Evolutionary conservation across 352 stramenopile genomes (phyloP), one percentile per base, ranked within the genome.

Genomic region (Phytophthora ramorum): DNA sequence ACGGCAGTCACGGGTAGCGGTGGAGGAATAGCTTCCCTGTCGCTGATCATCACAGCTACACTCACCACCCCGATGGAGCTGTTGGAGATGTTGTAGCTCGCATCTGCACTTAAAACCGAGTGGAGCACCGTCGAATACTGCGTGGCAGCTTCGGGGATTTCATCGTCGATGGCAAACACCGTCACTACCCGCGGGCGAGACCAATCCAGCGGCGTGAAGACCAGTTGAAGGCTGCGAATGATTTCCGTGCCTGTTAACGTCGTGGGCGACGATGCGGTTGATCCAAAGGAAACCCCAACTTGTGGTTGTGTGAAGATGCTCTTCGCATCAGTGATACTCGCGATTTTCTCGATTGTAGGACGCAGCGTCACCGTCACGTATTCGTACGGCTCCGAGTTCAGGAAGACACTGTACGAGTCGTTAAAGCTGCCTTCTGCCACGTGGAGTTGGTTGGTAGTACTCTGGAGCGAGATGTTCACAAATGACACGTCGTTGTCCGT

Each of bases 351-450:
- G 8, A 88, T 66, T 0, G 63, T 24, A 5, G 85, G 79, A 0
- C 40, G 56, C 12, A 91, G 48, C 0, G 64, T 73, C 4, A 94
- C 20, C 1, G 67, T 69, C 22, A 92, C 85, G 40, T 89, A 72
- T 53, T 88, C 66, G 35, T 85, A 91, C 10, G 85, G 85, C 56
- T 92, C 85, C 0, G 83, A 82, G 14, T 81, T 79, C 1, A 94
- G 63, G 0, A 73, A 71, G 19, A 92, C 58, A 3, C 58, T 58
- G 50, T 92, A 92, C n/a, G 83, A 89, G 63, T 91, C 83, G 40
- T 92, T 92, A 45, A 94, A 94, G 13, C 85, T 85, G 3, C 82
- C 85, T 57, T 94, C 83, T 1, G 83, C 80, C 8, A 91, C 83
- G 19, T 91, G 78, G 0, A 94, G 66, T 26, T 84, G 57, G 2